Evolutionary conservation across 768 basidiomycete genomes (phyloP).

Genomic region (Tulasnella sp.): DNA sequence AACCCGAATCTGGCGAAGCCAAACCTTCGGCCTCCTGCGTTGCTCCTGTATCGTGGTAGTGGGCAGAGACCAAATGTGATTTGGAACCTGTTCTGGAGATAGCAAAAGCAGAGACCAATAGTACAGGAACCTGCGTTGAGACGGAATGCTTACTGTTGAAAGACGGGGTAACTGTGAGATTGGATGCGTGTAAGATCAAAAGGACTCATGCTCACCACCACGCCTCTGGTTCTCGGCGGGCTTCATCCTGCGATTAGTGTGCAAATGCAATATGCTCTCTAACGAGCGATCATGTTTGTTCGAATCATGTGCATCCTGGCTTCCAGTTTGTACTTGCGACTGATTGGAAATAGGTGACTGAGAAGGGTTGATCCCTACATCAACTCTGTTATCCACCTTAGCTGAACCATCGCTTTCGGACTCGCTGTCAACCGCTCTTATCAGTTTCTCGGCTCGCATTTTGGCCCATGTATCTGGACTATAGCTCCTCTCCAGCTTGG

Average conservation of each 20-base stretch:
- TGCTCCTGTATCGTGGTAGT: constrained; percentile 11
- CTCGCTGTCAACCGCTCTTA: constrained; percentile 26
- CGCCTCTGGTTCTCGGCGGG: constrained; percentile 16
- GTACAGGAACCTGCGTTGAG: constrained; percentile 62
- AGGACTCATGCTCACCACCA: background rate
- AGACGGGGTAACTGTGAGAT: background rate
- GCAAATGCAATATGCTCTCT: constrained; percentile 37
- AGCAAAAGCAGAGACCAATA: constrained; percentile 61
- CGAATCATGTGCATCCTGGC: background rate
- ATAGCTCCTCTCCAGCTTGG: constrained; percentile 36
- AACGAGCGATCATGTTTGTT: constrained; percentile 10
- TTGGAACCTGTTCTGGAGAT: constrained; percentile 36
- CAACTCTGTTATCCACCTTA: background rate
- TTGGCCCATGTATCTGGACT: constrained; percentile 37
- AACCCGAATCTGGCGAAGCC: constrained; percentile 42
- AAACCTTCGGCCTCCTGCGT: constrained; percentile 33
- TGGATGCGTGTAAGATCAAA: background rate
- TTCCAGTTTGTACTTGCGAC: constrained; percentile 30
- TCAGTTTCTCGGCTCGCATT: constrained; percentile 36
- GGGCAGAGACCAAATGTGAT: constrained; percentile 33
- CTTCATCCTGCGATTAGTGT: constrained; percentile 61
- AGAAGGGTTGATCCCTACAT: background rate
- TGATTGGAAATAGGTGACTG: constrained; percentile 26
- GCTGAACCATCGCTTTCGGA: constrained; percentile 20
- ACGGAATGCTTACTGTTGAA: constrained; percentile 66